A percentile compares a stretch with the other conserved stretches of the same genome.
phyloP scores from a whole-genome alignment of 768 basidiomycete species.

The Rossbeevera mucosa region DNA sequence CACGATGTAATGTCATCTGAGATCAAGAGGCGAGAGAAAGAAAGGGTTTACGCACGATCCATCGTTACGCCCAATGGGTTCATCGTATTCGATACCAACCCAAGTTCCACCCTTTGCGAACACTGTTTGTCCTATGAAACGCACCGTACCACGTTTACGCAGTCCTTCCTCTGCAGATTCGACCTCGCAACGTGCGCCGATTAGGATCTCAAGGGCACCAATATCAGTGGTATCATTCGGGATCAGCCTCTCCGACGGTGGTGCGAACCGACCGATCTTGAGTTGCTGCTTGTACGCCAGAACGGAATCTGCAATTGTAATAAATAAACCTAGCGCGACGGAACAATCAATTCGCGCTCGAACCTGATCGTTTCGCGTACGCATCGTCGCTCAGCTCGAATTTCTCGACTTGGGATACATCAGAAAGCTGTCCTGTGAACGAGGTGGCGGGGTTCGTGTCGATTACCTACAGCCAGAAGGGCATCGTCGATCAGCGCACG shows the following conservation, averaged over 20 bases:
- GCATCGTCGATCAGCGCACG: slow-evolving; percentile 1
- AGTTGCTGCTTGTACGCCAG: slow-evolving; percentile 82
- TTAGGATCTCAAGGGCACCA: slow-evolving; percentile 46
- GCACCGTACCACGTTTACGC: slow-evolving; percentile 75
- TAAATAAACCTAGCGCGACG: too few species aligned
- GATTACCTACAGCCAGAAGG: slow-evolving; percentile 41
- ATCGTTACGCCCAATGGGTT: slow-evolving; percentile 93
- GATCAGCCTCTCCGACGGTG: slow-evolving; percentile 34
- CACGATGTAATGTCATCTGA: neutral
- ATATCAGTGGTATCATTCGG: slow-evolving; percentile 15
- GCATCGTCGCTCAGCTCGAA: slow-evolving; percentile 82
- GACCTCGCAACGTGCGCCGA: slow-evolving; percentile 82
- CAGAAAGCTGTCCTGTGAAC: slow-evolving; percentile 79
- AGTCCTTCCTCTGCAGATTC: slow-evolving; percentile 65
- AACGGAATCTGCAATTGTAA: too few species aligned
- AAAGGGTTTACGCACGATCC: slow-evolving; percentile 67
- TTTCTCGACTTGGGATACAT: slow-evolving; percentile 84
- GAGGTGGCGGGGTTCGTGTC: slow-evolving; percentile 74
- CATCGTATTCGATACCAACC: slow-evolving; percentile 94
- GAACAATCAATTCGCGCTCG: too few species aligned
- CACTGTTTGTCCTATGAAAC: slow-evolving; percentile 77
- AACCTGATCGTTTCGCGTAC: slow-evolving; percentile 79
- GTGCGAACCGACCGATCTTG: slow-evolving; percentile 86
- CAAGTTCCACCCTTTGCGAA: slow-evolving; percentile 69
- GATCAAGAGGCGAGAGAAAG: neutral